These are phyloP conservation scores for Goffeauzyma gilvescens DNA, from an alignment of 768 basidiomycete genomes.

Conservation along the genomic window DNA sequence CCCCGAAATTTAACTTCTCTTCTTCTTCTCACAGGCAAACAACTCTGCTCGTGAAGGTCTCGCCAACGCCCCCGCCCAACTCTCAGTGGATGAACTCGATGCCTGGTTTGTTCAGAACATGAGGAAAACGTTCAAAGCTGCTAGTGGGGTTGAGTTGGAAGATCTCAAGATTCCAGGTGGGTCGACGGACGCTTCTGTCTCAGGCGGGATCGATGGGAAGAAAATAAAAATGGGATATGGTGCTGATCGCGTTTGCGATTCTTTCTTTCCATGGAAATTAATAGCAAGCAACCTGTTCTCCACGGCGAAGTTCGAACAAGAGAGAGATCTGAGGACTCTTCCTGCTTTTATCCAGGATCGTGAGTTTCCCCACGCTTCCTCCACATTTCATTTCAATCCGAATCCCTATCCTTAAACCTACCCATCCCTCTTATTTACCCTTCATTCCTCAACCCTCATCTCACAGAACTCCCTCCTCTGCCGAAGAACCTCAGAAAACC, in stretches of 20 bases:
- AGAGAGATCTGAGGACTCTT: slow-evolving; percentile 52
- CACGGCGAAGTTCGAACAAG: slow-evolving; percentile 52
- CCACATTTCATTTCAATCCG: neutral
- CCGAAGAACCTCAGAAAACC: slow-evolving; percentile 53
- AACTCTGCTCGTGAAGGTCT: slow-evolving; percentile 4
- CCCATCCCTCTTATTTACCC: too few species aligned
- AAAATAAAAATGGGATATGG: slow-evolving; percentile 2
- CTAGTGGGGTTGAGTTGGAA: slow-evolving; percentile 58
- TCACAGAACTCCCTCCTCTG: slow-evolving; percentile 29
- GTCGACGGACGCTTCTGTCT: slow-evolving; percentile 14
- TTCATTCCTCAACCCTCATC: neutral
- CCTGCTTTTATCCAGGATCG: slow-evolving; percentile 59
- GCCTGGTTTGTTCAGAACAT: slow-evolving; percentile 5
- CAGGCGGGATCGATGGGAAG: neutral
- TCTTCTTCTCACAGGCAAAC: neutral
- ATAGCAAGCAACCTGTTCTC: slow-evolving; percentile 55
- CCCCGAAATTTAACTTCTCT: neutral
- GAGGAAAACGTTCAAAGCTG: slow-evolving; percentile 44
- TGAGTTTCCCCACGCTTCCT: slow-evolving; percentile 30
- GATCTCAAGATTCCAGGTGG: slow-evolving; percentile 62
- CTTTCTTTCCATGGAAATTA: slow-evolving; percentile 16
- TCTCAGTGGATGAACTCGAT: slow-evolving; percentile 4
- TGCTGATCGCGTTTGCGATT: neutral
- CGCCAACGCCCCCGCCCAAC: neutral
- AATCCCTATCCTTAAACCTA: too few species aligned